Evolutionary conservation across 768 basidiomycete genomes (phyloP).

Genomic region (Lanmaoa pseudosensibilis): DNA sequence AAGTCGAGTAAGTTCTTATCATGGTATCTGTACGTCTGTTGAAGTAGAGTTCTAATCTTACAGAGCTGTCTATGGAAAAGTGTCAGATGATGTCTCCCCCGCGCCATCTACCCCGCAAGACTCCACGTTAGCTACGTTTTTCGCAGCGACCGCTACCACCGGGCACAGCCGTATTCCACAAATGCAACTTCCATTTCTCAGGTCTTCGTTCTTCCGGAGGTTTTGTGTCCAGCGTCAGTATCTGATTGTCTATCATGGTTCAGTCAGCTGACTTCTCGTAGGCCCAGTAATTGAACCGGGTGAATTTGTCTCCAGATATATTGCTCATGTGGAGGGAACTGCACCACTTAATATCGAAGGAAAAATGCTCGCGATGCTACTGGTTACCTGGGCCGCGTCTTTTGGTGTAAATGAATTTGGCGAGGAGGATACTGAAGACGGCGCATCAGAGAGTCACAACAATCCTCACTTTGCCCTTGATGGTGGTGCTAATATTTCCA

Average conservation of each 20-base stretch:
- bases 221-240: constrained; percentile 81
- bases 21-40: neutral
- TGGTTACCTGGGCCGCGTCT: constrained; percentile 87
- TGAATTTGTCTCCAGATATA: constrained; percentile 76
- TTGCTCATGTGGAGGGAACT: constrained; percentile 61
- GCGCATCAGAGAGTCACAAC: constrained; percentile 1
- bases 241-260: constrained; percentile 1
- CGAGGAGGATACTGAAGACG: constrained; percentile 36
- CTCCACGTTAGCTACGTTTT: constrained; percentile 11
- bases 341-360: constrained; percentile 70
- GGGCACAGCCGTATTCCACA: constrained; percentile 59
- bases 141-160: neutral
- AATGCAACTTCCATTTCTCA: constrained; percentile 77
- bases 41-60: constrained; percentile 4
- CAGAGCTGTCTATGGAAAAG: constrained; percentile 80
- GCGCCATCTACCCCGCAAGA: constrained; percentile 24
- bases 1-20: constrained; percentile 67
- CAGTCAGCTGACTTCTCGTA: constrained; percentile 33
- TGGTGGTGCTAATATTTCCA: constrained; percentile 32
- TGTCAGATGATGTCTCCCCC: constrained; percentile 41
- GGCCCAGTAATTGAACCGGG: constrained; percentile 83
- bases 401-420: constrained; percentile 84
- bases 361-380: constrained; percentile 70
- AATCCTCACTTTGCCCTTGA: constrained; percentile 17
- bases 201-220: constrained; percentile 80